Conservation (phyloP, 208 protist species). For the Crithidia expoeki region DNA sequence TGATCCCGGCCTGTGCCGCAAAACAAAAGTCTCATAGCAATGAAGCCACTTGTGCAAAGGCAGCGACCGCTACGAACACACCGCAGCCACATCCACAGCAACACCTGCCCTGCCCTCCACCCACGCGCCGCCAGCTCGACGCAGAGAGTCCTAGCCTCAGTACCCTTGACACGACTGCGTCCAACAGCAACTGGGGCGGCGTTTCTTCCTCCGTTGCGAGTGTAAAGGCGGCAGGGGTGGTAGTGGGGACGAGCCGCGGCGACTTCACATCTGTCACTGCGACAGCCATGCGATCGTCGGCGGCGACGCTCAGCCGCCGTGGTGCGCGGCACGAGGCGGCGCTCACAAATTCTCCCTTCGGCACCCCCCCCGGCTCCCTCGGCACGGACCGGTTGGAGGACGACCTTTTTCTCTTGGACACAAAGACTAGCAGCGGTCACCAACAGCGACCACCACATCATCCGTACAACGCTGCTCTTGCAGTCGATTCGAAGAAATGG, state of each 20-base stretch:
- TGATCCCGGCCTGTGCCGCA: neutral
- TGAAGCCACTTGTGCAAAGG: neutral
- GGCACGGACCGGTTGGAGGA: neutral
- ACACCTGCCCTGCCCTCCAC: conserved; percentile 8
- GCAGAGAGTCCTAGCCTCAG: neutral
- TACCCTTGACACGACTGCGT: neutral
- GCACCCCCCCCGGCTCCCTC: neutral
- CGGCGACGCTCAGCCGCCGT: neutral
- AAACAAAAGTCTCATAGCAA: neutral
- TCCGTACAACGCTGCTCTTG: conserved; percentile 13
- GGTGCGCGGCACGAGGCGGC: conserved; percentile 9
- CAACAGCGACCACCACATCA: neutral
- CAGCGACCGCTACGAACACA: neutral
- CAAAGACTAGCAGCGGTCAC: neutral
- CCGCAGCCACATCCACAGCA: neutral
- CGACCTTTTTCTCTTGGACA: neutral
- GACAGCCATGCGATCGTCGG: conserved; percentile 3
- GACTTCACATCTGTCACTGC: conserved; percentile 7
- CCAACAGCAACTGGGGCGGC: conserved; percentile 8
- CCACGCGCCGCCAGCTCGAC: conserved; percentile 2
- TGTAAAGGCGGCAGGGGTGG: neutral
- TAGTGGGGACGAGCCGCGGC: neutral
- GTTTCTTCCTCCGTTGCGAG: neutral
- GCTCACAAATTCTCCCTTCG: neutral
- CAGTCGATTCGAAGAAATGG: neutral